Conservation (phyloP, 2,329 filamentous ascomycete species). For the Aspergillus tubingensis region DNA sequence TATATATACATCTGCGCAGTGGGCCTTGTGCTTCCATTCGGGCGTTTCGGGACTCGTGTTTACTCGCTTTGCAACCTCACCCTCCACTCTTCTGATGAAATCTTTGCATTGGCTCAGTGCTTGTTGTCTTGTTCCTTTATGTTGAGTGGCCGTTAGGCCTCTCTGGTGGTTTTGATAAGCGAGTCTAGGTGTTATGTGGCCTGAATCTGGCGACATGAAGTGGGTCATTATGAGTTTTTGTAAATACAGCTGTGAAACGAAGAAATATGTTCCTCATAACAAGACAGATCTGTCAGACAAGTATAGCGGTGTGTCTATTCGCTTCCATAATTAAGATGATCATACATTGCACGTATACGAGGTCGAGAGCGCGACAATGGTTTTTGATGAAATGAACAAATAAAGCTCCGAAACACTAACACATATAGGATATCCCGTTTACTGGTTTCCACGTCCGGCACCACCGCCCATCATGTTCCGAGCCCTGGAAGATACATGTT, state of each 20-base stretch:
- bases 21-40: constrained; percentile 1
- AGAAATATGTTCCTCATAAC: neutral
- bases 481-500: constrained; percentile 50
- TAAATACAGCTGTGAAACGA: constrained; percentile 5
- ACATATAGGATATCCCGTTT: constrained; percentile 13
- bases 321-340: constrained; percentile 11
- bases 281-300: neutral
- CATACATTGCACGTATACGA: neutral
- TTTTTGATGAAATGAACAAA: constrained; percentile 1
- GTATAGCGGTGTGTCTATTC: constrained; percentile 8
- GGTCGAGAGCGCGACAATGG: constrained; percentile 2
- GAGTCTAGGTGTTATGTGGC: neutral
- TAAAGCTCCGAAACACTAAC: constrained; percentile 2
- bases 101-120: constrained; percentile 24
- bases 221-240: constrained; percentile 1
- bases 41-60: constrained; percentile 6
- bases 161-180: neutral
- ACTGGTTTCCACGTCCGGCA: constrained; percentile 42
- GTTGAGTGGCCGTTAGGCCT: neutral
- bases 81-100: constrained; percentile 35
- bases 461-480: constrained; percentile 67
- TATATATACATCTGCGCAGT: neutral
- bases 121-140: constrained; percentile 10
- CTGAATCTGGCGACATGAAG: neutral
- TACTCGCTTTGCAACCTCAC: constrained; percentile 11